Conservation (phyloP, 192 early-diverging fungal species). For the Piromyces sp. region DNA sequence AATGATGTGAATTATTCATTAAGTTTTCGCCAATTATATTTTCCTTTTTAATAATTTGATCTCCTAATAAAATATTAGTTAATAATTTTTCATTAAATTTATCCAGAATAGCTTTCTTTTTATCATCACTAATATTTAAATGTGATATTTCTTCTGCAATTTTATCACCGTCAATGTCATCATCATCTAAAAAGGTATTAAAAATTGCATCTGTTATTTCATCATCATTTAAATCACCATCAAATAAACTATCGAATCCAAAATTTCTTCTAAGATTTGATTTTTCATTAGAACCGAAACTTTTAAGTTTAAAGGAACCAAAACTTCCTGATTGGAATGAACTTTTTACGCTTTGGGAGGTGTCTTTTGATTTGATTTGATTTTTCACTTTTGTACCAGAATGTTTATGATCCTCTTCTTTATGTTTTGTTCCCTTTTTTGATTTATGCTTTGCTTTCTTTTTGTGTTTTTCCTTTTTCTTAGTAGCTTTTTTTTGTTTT, state of each 20-base stretch:
- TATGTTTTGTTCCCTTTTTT: neutral
- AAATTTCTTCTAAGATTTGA: neutral
- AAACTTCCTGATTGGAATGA: neutral
- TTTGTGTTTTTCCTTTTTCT: neutral
- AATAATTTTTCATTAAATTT: neutral
- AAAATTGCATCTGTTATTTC: neutral
- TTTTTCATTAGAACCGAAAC: neutral
- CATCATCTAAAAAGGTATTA: neutral
- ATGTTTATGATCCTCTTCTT: neutral
- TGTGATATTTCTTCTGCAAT: neutral
- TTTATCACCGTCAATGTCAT: neutral
- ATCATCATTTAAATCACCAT: neutral
- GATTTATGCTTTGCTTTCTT: neutral
- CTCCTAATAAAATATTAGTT: too few species aligned
- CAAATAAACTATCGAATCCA: neutral
- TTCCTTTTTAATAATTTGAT: too few species aligned
- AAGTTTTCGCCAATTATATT: too few species aligned
- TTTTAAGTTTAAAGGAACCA: neutral
- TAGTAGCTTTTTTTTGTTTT: neutral
- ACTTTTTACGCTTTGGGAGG: neutral
- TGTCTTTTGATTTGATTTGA: neutral
- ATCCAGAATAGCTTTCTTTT: neutral
- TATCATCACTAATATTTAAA: neutral
- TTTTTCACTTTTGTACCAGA: too few species aligned
- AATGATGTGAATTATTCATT: too few species aligned